A percentile compares a stretch with the other conserved stretches of the same genome.
These are phyloP conservation scores for Colletotrichum sp. DNA, from an alignment of 2,329 filamentous ascomycete species.

Conservation along the genomic window DNA sequence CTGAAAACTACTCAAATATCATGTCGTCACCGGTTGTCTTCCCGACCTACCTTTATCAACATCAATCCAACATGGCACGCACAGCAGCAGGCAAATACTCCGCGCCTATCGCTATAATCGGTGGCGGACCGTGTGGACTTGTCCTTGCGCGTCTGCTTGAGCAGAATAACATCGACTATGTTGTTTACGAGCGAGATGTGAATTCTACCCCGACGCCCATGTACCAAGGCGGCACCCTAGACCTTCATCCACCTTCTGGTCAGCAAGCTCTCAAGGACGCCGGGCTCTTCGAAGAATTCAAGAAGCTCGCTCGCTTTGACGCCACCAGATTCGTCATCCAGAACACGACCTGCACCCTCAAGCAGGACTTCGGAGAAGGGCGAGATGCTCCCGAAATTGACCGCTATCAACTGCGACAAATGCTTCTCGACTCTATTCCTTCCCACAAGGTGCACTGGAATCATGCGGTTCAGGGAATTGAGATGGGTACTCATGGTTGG, in stretches of 20 bases:
- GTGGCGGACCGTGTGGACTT: conserved; percentile 51
- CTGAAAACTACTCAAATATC: neutral
- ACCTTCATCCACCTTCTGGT: conserved; percentile 52
- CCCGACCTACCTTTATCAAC: neutral
- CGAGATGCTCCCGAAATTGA: conserved; percentile 42
- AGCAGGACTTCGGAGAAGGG: conserved; percentile 16
- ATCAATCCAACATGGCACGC: neutral
- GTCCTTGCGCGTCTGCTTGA: conserved; percentile 53
- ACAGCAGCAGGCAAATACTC: neutral
- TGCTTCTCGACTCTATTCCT: conserved; percentile 36
- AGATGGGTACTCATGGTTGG: neutral
- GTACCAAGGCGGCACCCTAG: conserved; percentile 45
- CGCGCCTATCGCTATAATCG: conserved; percentile 47
- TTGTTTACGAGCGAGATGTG: conserved; percentile 37
- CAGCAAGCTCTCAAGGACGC: conserved; percentile 48
- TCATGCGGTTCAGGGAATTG: neutral
- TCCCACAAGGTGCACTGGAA: conserved; percentile 41
- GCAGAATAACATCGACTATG: conserved; percentile 35
- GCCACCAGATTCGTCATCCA: conserved; percentile 17
- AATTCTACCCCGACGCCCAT: conserved; percentile 24
- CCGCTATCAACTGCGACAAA: conserved; percentile 34
- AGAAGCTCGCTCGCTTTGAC: conserved; percentile 34
- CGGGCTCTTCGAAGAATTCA: conserved; percentile 49
- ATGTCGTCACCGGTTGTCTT: neutral
- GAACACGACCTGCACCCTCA: neutral